A percentile compares a stretch with the other conserved stretches of the same genome.
These are phyloP conservation scores for Lasiosphaeria ovina DNA, from an alignment of 495 filamentous ascomycete species.

Conservation along the genomic window DNA sequence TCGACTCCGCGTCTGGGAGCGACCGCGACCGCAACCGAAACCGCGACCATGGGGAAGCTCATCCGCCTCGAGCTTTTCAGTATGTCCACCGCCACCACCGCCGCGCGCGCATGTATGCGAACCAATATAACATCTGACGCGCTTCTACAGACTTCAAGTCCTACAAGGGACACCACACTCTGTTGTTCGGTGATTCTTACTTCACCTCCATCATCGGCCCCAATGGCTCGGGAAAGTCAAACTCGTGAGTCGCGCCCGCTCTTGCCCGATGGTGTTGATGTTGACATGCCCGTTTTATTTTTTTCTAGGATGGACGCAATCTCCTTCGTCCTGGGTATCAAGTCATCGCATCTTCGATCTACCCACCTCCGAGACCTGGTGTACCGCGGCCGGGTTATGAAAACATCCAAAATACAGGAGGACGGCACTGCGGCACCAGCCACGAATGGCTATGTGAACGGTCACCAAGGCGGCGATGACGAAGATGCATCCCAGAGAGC, in stretches of 20 bases:
- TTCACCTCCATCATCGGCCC: constrained; percentile 99
- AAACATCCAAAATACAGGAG: constrained; percentile 84
- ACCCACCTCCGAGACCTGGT: constrained; percentile 93
- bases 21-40: constrained; percentile 12
- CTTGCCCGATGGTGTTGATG: not conserved
- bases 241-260: constrained; percentile 67
- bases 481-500: constrained; percentile 57
- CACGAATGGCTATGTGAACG: constrained; percentile 55
- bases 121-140: constrained; percentile 12
- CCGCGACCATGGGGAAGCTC: constrained; percentile 69
- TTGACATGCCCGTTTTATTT: constrained; percentile 11
- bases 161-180: constrained; percentile 90
- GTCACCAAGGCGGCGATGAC: constrained; percentile 52
- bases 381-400: constrained; percentile 91
- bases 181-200: constrained; percentile 96
- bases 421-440: constrained; percentile 68
- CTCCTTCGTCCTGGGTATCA: constrained; percentile 97
- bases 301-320: constrained; percentile 91
- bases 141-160: constrained; percentile 85
- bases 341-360: constrained; percentile 93
- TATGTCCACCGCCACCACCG: constrained; percentile 42
- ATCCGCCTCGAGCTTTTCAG: constrained; percentile 92
- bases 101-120: not conserved
- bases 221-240: constrained; percentile 99
- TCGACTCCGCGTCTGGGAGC: constrained; percentile 20